phyloP scores from a whole-genome alignment of 345 rosid genomes.

The Durio zibethinus region DNA sequence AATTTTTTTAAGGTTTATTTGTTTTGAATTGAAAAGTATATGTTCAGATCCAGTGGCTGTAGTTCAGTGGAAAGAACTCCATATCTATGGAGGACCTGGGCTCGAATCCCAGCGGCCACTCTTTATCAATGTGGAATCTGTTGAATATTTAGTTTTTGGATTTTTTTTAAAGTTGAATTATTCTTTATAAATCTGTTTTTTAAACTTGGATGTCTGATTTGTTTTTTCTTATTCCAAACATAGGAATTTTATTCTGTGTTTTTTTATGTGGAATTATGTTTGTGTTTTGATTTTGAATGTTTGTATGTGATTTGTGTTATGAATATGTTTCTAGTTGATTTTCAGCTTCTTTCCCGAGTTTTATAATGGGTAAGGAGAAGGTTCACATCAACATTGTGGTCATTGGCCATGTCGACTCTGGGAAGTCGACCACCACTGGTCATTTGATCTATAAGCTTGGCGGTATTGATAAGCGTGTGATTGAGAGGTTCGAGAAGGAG shows the following conservation, averaged over 20 bases:
- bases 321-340: conserved; percentile 63
- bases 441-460: conserved; percentile 84
- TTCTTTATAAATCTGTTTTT: background rate
- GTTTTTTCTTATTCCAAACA: too few relatives aligned
- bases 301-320: conserved; percentile 29
- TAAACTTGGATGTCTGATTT: background rate
- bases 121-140: background rate
- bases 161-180: background rate
- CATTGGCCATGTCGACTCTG: conserved; percentile 55
- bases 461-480: conserved; percentile 81
- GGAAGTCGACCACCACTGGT: conserved; percentile 67
- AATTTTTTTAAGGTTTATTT: background rate
- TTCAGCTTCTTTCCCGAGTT: conserved; percentile 46
- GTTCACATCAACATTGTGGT: conserved; percentile 43
- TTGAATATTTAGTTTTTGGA: background rate
- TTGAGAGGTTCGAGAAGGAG: conserved; percentile 77
- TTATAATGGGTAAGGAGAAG: conserved; percentile 39
- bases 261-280: background rate
- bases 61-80: conserved; percentile 27
- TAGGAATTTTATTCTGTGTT: background rate
- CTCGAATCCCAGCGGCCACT: conserved; percentile 72
- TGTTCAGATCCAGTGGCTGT: conserved; percentile 16
- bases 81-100: conserved; percentile 46
- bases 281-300: background rate
- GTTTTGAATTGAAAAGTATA: background rate